These are phyloP conservation scores for Oemleria cerasiformis DNA, from an alignment of 306 rosid species.

Conservation along the genomic window DNA sequence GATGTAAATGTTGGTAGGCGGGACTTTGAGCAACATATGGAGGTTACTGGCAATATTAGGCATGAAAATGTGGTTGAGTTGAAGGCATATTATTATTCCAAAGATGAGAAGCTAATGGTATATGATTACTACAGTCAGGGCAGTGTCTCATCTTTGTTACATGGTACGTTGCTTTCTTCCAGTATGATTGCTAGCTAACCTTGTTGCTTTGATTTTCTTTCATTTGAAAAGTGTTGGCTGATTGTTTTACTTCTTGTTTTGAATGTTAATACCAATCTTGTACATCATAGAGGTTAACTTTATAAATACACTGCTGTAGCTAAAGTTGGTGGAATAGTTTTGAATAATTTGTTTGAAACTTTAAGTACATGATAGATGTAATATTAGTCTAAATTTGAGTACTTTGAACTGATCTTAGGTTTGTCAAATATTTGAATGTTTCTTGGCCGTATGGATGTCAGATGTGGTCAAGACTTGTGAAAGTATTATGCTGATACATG, in stretches of 20 bases:
- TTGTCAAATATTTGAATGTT: neutral
- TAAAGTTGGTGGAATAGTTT: neutral
- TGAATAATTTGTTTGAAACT: neutral
- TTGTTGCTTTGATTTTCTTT: neutral
- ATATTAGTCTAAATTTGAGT: neutral
- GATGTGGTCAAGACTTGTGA: conserved; percentile 3
- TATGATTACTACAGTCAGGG: conserved; percentile 66
- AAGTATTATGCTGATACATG: neutral
- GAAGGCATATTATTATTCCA: conserved; percentile 77
- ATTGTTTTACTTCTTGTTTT: neutral
- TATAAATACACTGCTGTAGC: neutral
- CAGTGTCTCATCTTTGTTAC: conserved; percentile 70
- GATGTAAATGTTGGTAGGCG: conserved; percentile 66
- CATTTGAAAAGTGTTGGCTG: neutral
- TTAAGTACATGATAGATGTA: neutral
- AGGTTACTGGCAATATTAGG: conserved; percentile 65
- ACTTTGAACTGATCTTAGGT: neutral
- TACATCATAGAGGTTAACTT: neutral
- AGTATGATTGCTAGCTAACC: too few species aligned
- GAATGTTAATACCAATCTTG: neutral
- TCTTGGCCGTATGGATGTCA: neutral
- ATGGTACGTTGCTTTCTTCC: conserved; percentile 49
- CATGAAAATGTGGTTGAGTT: conserved; percentile 83
- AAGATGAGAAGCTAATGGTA: conserved; percentile 71
- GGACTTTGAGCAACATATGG: conserved; percentile 85